These are phyloP conservation scores for Helotiales sp. DNA, from an alignment of 2,329 filamentous ascomycete genomes.

Conservation along the genomic window DNA sequence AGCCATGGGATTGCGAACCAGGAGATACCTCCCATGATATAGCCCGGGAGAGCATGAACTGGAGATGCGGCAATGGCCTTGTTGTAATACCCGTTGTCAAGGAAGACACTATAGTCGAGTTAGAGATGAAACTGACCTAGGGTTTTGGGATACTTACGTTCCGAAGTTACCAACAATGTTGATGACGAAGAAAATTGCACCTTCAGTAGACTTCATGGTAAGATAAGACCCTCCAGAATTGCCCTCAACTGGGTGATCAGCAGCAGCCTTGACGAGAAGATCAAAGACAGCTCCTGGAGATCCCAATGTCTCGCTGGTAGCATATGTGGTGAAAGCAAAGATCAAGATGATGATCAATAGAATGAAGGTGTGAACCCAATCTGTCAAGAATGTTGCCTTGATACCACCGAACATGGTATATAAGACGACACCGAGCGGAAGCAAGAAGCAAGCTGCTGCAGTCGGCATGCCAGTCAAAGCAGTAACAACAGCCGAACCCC, in stretches of 20 bases:
- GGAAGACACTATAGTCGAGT: conserved; percentile 65
- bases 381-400: conserved; percentile 81
- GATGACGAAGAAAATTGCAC: conserved; percentile 88
- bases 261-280: conserved; percentile 66
- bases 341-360: conserved; percentile 82
- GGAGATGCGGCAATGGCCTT: conserved; percentile 89
- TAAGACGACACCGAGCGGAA: conserved; percentile 77
- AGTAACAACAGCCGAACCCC: conserved; percentile 73
- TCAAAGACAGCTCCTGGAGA: conserved; percentile 79
- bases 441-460: conserved; percentile 78
- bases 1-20: conserved; percentile 96
- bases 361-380: conserved; percentile 72
- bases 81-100: conserved; percentile 89
- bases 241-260: conserved; percentile 71
- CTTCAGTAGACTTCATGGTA: conserved; percentile 80
- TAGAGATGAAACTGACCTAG: not conserved
- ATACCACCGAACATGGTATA: conserved; percentile 80
- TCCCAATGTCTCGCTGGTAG: conserved; percentile 69
- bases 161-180: conserved; percentile 85
- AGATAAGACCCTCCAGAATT: conserved; percentile 82
- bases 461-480: conserved; percentile 74
- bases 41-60: conserved; percentile 82
- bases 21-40: conserved; percentile 75
- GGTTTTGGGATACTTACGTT: conserved; percentile 28
- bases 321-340: conserved; percentile 81